A percentile compares a stretch with the other conserved stretches of the same genome.
These are phyloP conservation scores for Quercus parvula DNA, from an alignment of 306 rosid species.

Conservation along the genomic window DNA sequence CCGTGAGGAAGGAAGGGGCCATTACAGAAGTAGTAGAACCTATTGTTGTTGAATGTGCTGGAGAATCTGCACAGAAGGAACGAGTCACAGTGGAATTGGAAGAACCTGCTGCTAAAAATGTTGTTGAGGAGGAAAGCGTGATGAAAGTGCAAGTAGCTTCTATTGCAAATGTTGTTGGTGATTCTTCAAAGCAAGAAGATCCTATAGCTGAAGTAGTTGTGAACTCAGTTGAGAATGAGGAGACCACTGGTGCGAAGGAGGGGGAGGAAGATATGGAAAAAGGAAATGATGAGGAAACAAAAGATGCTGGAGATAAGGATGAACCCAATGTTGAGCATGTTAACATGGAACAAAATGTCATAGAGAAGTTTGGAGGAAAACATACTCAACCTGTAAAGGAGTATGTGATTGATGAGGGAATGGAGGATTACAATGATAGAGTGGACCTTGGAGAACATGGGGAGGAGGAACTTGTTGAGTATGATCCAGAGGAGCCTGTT, in stretches of 20 bases:
- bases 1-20: constrained; percentile 14
- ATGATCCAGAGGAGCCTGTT: constrained; percentile 40
- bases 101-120: neutral
- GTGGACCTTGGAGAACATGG: constrained; percentile 50
- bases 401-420: constrained; percentile 28
- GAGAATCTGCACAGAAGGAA: neutral
- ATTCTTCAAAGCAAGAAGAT: constrained; percentile 17
- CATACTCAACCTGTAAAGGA: constrained; percentile 24
- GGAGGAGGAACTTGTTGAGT: constrained; percentile 44
- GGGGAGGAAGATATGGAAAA: constrained; percentile 28
- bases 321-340: constrained; percentile 6
- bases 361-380: constrained; percentile 27
- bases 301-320: constrained; percentile 25
- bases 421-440: constrained; percentile 32
- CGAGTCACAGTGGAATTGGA: neutral
- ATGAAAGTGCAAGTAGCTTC: constrained; percentile 1
- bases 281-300: constrained; percentile 29
- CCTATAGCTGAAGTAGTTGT: constrained; percentile 22
- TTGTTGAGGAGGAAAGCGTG: neutral
- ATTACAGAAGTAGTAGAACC: constrained; percentile 10
- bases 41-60: neutral
- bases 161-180: constrained; percentile 25
- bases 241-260: constrained; percentile 18
- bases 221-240: constrained; percentile 27
- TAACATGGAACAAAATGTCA: constrained; percentile 17